Evolutionary conservation across 164 flowering plant genomes (phyloP).

Genomic region (Buxus sempervirens): DNA sequence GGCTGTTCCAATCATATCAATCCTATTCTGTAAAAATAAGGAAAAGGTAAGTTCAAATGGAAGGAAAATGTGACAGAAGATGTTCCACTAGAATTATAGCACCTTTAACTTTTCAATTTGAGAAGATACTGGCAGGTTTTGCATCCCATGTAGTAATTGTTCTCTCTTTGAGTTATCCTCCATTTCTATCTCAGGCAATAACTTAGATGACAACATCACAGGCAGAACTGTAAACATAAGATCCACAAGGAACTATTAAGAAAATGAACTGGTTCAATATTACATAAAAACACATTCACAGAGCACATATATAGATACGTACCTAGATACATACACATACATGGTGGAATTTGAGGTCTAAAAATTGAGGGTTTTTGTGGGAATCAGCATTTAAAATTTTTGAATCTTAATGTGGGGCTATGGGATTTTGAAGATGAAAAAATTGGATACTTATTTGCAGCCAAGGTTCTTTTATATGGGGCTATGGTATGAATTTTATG

Average conservation of each 20-base stretch:
- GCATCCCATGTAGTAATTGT: conserved; percentile 81
- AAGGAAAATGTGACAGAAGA: conserved; percentile 5
- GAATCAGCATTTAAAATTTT: too few relatives aligned
- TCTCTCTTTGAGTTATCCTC: conserved; percentile 83
- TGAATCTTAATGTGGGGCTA: too few relatives aligned
- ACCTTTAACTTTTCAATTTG: conserved; percentile 96
- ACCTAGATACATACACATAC: too few relatives aligned
- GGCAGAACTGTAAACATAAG: conserved; percentile 60
- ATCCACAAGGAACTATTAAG: neutral
- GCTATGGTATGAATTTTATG: too few relatives aligned
- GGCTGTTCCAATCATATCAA: conserved; percentile 90
- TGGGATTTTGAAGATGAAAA: too few relatives aligned
- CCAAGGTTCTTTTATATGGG: too few relatives aligned
- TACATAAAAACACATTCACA: neutral
- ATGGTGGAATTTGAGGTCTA: too few relatives aligned
- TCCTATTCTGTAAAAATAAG: conserved; percentile 54
- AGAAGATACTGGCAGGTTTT: conserved; percentile 55
- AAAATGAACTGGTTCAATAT: neutral
- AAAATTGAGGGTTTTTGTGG: too few relatives aligned
- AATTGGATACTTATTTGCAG: too few relatives aligned
- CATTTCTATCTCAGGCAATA: conserved; percentile 87
- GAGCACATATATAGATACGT: too few relatives aligned
- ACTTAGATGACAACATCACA: conserved; percentile 91
- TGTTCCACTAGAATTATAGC: conserved; percentile 1
- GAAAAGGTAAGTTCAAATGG: conserved; percentile 5